A percentile compares a stretch with the other conserved stretches of the same genome.
Evolutionary conservation across 345 rosid species (phyloP).

Genomic region (Citrus glauca): DNA sequence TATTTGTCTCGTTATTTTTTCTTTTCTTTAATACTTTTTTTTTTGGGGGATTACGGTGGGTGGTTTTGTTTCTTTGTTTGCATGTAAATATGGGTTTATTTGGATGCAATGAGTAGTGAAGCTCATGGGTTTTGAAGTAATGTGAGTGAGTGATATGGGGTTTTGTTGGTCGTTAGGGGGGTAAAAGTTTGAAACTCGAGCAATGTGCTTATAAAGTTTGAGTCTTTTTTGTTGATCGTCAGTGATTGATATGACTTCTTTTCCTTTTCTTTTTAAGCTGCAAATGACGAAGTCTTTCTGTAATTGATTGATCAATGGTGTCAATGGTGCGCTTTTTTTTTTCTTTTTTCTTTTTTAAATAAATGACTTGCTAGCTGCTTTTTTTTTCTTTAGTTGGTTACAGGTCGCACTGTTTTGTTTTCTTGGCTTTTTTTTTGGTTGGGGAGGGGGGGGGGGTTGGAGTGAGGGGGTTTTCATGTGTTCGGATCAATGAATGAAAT

Average conservation of each 20-base stretch:
- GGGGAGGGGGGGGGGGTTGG: no score
- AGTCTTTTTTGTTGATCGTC: neutral
- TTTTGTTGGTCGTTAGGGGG: neutral
- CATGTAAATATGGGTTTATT: constrained; percentile 6
- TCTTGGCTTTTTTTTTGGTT: no score
- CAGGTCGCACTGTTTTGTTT: neutral
- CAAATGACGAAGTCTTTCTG: neutral
- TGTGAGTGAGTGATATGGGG: constrained; percentile 10
- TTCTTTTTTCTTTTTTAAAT: neutral
- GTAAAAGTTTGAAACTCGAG: neutral
- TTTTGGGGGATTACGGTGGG: neutral
- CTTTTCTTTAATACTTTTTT: neutral
- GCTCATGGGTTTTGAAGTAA: constrained; percentile 2
- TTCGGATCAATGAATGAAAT: neutral
- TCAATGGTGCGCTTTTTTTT: neutral
- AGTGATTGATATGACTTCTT: neutral
- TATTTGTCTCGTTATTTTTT: neutral
- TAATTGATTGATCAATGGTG: neutral
- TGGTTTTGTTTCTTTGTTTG: constrained; percentile 10
- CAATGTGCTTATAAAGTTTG: constrained; percentile 19
- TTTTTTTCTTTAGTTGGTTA: neutral
- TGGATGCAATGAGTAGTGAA: constrained; percentile 2
- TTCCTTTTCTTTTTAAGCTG: neutral
- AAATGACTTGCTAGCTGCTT: neutral
- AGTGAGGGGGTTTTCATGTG: neutral